Percentiles rank a stretch among this genome's conserved stretches.
phyloP scores from a whole-genome alignment of 805 yeast species.

The Brettanomyces nanus region DNA sequence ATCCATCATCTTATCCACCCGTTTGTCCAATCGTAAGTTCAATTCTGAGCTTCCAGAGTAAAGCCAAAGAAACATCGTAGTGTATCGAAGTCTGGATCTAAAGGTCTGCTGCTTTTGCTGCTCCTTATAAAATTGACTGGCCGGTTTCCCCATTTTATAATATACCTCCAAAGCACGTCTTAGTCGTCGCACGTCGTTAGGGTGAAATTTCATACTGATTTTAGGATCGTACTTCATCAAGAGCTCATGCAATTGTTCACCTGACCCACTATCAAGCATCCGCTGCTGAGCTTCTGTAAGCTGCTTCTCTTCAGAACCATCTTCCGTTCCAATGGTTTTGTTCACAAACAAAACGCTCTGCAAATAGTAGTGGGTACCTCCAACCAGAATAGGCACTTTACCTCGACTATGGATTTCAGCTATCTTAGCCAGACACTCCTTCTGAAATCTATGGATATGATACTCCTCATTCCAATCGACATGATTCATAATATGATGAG shows the following conservation, averaged over 20 bases:
- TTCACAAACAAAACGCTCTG: conserved; percentile 71
- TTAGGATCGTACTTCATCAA: conserved; percentile 56
- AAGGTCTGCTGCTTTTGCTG: conserved; percentile 39
- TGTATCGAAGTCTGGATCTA: conserved; percentile 44
- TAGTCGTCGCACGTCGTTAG: conserved; percentile 76
- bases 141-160: conserved; percentile 53
- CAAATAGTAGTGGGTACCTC: conserved; percentile 93
- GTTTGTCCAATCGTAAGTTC: conserved; percentile 53
- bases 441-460: conserved; percentile 66
- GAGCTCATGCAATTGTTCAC: conserved; percentile 37
- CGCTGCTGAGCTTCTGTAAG: conserved; percentile 21
- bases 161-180: conserved; percentile 76
- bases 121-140: conserved; percentile 61
- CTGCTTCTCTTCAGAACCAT: conserved; percentile 6
- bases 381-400: conserved; percentile 80
- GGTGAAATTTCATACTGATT: conserved; percentile 79
- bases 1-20: conserved; percentile 80
- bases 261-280: conserved; percentile 51
- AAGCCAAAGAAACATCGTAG: conserved; percentile 74
- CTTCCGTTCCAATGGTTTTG: conserved; percentile 38
- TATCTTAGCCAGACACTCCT: conserved; percentile 59
- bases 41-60: conserved; percentile 55
- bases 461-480: conserved; percentile 76
- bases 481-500: conserved; percentile 86
- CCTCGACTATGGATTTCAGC: conserved; percentile 57